Evolutionary conservation across 441 rosid species (phyloP), one percentile per base, ranked within the genome.

Genomic region (Corymbia calophylla): DNA sequence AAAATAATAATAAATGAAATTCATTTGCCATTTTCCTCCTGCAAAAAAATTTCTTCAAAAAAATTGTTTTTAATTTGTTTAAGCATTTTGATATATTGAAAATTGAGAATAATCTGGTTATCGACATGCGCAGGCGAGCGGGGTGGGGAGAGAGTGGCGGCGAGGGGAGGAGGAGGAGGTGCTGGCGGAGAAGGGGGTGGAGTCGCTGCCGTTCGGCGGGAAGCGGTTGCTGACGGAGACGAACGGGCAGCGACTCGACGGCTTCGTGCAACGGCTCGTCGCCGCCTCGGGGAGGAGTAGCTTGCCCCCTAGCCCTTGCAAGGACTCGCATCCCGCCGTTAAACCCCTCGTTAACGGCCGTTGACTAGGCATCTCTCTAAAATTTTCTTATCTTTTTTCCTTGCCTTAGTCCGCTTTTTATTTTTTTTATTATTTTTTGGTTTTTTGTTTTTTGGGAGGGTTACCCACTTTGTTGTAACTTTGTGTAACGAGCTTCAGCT

Each of bases 281-380:
- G 99, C 96, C 80, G 51, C 89, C 29, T 94, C 96, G 1, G 96
- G 97, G 39, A 95, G 93, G 94, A 92, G 95, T 27, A 96, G 99
- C 91, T 92, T 95, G 89, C 99, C 98, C 18, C 97, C 97, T 1
- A 96, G 99, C 91, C 99, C 99, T 88, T 94, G 97, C 96, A 97
- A 97, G 92, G 96, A 94, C 17, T 31, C 17, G 13, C 44, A 55
- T 86, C 92, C 98, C 91, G 92, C 95, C 94, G 96, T 95, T 91
- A 94, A 88, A 88, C 96, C 93, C 23, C 96, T 96, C 56, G 92
- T 93, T 89, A 94, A 93, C 94, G 95, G 95, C 91, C 97, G 97
- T 94, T 96, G 62, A 86, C 56, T 86, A 85, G 10, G 44, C 39
- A 4, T 47, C n/a, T 44, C n/a, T 44, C 44, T 44, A 7, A 9